Percentiles rank a stretch among this genome's conserved stretches.
Conservation (phyloP, 108 stramenopile genomes). For the Bacterosira constricta region DNA sequence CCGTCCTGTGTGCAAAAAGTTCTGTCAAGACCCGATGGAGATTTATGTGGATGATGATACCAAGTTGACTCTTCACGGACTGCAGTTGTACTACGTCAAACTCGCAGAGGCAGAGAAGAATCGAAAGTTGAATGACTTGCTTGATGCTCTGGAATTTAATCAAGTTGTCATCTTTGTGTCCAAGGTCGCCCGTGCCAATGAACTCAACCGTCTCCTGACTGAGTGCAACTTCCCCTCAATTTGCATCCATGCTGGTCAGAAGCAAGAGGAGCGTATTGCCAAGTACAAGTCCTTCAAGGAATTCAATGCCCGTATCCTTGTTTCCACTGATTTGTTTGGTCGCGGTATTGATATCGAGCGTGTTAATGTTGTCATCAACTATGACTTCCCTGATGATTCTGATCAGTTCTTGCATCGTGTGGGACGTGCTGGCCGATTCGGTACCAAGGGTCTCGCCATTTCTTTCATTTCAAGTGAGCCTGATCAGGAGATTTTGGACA, state of each 20-base stretch:
- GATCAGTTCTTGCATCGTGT: slow-evolving; percentile 99
- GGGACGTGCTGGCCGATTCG: slow-evolving; percentile 98
- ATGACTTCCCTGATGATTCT: slow-evolving; percentile 97
- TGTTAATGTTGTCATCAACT: slow-evolving; percentile 99
- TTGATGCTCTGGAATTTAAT: slow-evolving; percentile 99
- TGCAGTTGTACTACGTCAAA: slow-evolving; percentile 98
- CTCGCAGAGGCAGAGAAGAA: slow-evolving; percentile 98
- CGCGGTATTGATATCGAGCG: slow-evolving; percentile 99
- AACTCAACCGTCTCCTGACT: slow-evolving; percentile 92
- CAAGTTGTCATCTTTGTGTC: slow-evolving; percentile 99
- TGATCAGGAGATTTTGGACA: slow-evolving; percentile 93
- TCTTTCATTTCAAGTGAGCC: slow-evolving; percentile 94
- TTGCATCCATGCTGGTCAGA: slow-evolving; percentile 96
- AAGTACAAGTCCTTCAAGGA: slow-evolving; percentile 99
- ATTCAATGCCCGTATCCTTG: slow-evolving; percentile 98
- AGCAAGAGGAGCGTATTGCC: slow-evolving; percentile 96
- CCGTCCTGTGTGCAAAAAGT: slow-evolving; percentile 98
- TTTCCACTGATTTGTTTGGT: slow-evolving; percentile 99
- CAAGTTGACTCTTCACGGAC: slow-evolving; percentile 99
- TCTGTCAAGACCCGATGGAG: slow-evolving; percentile 99
- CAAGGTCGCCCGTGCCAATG: slow-evolving; percentile 95
- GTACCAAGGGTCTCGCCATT: slow-evolving; percentile 99
- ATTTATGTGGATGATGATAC: slow-evolving; percentile 99
- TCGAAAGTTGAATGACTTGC: slow-evolving; percentile 96
- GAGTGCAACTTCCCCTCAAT: slow-evolving; percentile 99